Conservation (phyloP, 495 filamentous ascomycete species). For the Neurospora africana region DNA sequence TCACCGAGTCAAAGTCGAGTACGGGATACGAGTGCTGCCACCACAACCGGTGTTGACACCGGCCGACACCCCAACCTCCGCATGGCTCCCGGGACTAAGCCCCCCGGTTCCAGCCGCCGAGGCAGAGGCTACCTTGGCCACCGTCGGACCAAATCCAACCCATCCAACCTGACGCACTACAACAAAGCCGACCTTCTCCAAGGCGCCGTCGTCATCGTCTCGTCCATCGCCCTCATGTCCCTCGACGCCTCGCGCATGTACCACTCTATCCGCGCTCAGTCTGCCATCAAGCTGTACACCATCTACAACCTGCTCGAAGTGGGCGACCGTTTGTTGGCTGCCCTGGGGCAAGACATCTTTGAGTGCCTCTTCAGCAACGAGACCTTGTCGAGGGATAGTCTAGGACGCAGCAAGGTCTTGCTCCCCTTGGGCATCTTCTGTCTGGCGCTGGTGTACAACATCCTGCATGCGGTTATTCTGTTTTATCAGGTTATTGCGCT, state of each 20-base stretch:
- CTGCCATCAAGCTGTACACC: constrained; percentile 95
- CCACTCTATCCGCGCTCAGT: constrained; percentile 91
- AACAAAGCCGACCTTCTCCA: constrained; percentile 95
- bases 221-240: constrained; percentile 75
- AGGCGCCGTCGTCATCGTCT: constrained; percentile 72
- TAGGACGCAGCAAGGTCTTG: constrained; percentile 87
- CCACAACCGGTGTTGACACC: background rate
- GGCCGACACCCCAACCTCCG: background rate
- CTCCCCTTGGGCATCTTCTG: constrained; percentile 86
- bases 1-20: constrained; percentile 28
- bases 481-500: constrained; percentile 97
- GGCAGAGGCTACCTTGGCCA: constrained; percentile 41
- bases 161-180: constrained; percentile 70
- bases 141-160: constrained; percentile 68
- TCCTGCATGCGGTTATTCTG: constrained; percentile 71
- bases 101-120: constrained; percentile 5
- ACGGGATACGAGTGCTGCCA: constrained; percentile 8
- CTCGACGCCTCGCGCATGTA: constrained; percentile 98
- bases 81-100: background rate
- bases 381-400: constrained; percentile 73
- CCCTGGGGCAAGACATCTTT: constrained; percentile 88
- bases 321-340: constrained; percentile 75
- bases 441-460: constrained; percentile 76
- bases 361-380: constrained; percentile 92
- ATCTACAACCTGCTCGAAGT: constrained; percentile 96